These are phyloP conservation scores for Emmonsia crescens DNA, from an alignment of 2,329 filamentous ascomycete genomes.

Conservation along the genomic window DNA sequence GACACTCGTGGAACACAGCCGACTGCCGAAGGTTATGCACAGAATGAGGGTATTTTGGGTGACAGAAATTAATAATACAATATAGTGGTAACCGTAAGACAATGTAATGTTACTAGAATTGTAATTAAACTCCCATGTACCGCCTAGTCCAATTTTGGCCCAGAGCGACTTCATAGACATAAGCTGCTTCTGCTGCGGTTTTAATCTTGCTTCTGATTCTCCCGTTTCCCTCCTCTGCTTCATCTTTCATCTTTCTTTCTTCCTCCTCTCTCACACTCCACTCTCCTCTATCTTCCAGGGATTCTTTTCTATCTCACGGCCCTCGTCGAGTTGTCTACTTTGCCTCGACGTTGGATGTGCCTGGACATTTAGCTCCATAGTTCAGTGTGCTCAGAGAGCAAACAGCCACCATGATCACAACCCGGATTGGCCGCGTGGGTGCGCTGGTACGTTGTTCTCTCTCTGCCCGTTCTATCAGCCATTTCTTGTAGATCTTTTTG, in stretches of 20 bases:
- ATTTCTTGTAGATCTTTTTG: not conserved
- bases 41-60: not conserved
- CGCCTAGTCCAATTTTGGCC: not conserved
- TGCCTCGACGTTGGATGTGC: constrained; percentile 29
- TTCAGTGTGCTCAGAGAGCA: constrained; percentile 27
- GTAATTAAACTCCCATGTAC: not conserved
- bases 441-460: constrained; percentile 33
- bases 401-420: constrained; percentile 37
- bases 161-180: not conserved
- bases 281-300: constrained; percentile 24
- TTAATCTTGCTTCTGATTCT: constrained; percentile 11
- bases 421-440: constrained; percentile 37
- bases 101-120: not conserved
- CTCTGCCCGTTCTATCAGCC: not conserved
- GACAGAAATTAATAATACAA: not conserved
- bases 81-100: not conserved
- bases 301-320: constrained; percentile 22
- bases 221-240: too few relatives aligned
- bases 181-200: not conserved
- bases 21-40: not conserved
- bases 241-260: constrained; percentile 8
- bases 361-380: constrained; percentile 4
- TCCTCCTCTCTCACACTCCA: constrained; percentile 24
- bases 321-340: constrained; percentile 23
- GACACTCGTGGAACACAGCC: not conserved